Percentiles rank a stretch among this genome's conserved stretches.
These are phyloP conservation scores for Aureobasidium melanogenum DNA, from an alignment of 2,329 filamentous ascomycete genomes.

Conservation along the genomic window DNA sequence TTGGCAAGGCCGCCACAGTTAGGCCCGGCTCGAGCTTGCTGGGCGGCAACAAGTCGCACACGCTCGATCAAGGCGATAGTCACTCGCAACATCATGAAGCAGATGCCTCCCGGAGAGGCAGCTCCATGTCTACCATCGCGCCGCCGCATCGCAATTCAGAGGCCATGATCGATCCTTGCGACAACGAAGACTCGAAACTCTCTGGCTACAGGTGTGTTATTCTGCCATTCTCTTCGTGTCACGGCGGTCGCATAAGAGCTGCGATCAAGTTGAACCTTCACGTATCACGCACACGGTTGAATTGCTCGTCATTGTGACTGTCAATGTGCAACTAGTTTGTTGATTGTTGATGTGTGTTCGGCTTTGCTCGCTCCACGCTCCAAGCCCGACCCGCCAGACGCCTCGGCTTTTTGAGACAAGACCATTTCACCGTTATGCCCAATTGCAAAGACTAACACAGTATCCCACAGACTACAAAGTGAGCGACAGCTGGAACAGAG, in stretches of 20 bases:
- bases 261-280: not conserved
- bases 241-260: not conserved
- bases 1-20: slow-evolving; percentile 37
- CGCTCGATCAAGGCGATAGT: slow-evolving; percentile 12
- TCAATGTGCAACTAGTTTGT: not conserved
- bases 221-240: not conserved
- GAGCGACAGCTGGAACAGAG: slow-evolving; percentile 51
- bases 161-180: slow-evolving; percentile 20
- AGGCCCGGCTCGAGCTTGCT: slow-evolving; percentile 41
- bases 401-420: slow-evolving; percentile 1
- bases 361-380: not conserved
- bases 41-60: slow-evolving; percentile 20
- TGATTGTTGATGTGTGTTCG: not conserved
- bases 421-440: not conserved
- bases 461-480: slow-evolving; percentile 43
- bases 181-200: slow-evolving; percentile 26
- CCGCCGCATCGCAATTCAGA: slow-evolving; percentile 19
- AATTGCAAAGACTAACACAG: not conserved
- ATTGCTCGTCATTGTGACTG: not conserved
- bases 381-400: not conserved
- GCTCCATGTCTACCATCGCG: slow-evolving; percentile 31
- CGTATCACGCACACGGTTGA: too few relatives aligned
- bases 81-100: slow-evolving; percentile 18
- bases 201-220: slow-evolving; percentile 35
- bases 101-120: slow-evolving; percentile 29